Evolutionary conservation across 495 filamentous ascomycete genomes (phyloP), one percentile per base, ranked within the genome.

Genomic region (Talaromyces wortmannii): DNA sequence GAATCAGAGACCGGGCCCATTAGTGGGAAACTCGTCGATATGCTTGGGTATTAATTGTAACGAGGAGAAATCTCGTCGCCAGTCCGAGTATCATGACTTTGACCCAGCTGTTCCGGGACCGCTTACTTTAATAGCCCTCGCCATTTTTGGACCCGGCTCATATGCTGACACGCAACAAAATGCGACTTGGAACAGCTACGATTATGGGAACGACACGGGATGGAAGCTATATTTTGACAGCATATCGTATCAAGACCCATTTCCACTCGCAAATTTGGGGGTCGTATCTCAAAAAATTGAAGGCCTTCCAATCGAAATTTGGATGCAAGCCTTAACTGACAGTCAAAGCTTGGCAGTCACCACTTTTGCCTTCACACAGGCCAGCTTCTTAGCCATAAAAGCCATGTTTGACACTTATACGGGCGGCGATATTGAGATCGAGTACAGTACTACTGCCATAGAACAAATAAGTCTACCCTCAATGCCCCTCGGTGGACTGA

Each of bases 121-220:
- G 0, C 54, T 72, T 0, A 45, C 67, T 4, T 62, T 56, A 1
- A 57, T 60, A 1, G 59, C 64, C 6, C n/a, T 70, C 6, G 69
- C 67, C 5, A 44, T 66, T 6, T 72, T 72, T 30, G 69, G 69
- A 13, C 59, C 60, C 0, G 58, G 57, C 2, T 68, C 68, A 2
- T 70, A 61, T 32, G 46, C 62, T 5, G 55, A 59, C 11, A 59
- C 42, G 2, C 40, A 45, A 13, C 52, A 53, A 29, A 56, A 13
- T 5, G 40, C 17, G 30, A 7, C 48, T 13, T 4, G 5, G 11
- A 23, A 13, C 31, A 17, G 12, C 5, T 29, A 15, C 0, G 16
- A 4, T 10, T 10, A 31, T 51, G 16, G 7, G 18, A 48, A 50
- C 15, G 17, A 30, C 10, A 50, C 23, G 30, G 47, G 47, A 11